These are phyloP conservation scores for Musa schizocarpa DNA, from an alignment of 176 grass and related monocot species.

Conservation along the genomic window DNA sequence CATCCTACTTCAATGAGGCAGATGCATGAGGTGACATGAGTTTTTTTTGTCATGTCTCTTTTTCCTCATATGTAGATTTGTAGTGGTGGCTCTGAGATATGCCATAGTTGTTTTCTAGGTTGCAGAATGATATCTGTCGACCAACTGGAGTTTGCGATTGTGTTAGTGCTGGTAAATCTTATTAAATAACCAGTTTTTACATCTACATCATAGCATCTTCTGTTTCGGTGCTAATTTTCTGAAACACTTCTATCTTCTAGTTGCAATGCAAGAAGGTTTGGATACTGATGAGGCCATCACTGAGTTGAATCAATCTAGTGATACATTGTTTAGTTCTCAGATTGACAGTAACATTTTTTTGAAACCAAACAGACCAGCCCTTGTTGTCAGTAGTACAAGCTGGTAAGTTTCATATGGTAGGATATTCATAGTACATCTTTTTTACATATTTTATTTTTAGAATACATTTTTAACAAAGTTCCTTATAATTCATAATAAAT, in stretches of 20 bases:
- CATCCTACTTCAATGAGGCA: slow-evolving; percentile 63
- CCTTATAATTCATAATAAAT: background rate
- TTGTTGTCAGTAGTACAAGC: slow-evolving; percentile 96
- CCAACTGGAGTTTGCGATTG: slow-evolving; percentile 59
- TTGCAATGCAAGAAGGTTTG: background rate
- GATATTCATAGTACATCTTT: background rate
- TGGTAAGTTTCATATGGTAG: slow-evolving; percentile 35
- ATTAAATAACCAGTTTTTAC: slow-evolving; percentile 20
- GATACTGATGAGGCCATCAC: background rate
- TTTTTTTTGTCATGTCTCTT: background rate
- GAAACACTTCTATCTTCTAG: background rate
- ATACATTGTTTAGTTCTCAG: slow-evolving; percentile 39
- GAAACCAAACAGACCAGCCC: slow-evolving; percentile 70
- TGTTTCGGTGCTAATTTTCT: background rate
- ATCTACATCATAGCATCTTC: background rate
- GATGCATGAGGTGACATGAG: slow-evolving; percentile 65
- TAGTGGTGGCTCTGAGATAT: slow-evolving; percentile 23
- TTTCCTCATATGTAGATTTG: slow-evolving; percentile 12
- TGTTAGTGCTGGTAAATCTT: slow-evolving; percentile 55
- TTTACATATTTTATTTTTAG: background rate
- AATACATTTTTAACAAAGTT: background rate
- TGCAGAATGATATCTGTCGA: slow-evolving; percentile 50
- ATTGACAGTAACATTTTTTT: slow-evolving; percentile 39
- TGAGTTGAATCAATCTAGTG: slow-evolving; percentile 11
- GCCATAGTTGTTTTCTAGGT: slow-evolving; percentile 78